Evolutionary conservation across 1,284 basidiomycete genomes (phyloP).

Genomic region (Macrocybe sp.): DNA sequence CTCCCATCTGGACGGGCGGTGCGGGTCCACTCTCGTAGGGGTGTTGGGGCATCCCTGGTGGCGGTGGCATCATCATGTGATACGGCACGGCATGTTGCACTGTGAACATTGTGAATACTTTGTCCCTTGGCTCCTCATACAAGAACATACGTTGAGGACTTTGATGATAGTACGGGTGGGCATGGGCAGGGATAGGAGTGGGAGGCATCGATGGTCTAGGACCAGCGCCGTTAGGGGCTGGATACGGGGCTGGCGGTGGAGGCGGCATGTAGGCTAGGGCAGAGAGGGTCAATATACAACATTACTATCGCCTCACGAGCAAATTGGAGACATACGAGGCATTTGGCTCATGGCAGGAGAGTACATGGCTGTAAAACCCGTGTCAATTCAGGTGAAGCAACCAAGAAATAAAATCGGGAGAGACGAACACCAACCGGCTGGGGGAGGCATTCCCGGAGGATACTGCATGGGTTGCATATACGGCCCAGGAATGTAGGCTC

Average conservation of each 20-base stretch:
- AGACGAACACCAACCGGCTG: slow-evolving; percentile 45
- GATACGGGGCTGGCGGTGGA: slow-evolving; percentile 57
- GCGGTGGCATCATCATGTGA: slow-evolving; percentile 83
- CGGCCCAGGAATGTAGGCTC: slow-evolving; percentile 67
- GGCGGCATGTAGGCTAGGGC: slow-evolving; percentile 64
- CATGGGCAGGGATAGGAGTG: slow-evolving; percentile 77
- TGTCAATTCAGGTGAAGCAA: background rate
- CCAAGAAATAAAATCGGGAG: background rate
- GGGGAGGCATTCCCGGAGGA: slow-evolving; percentile 71
- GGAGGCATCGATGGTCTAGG: slow-evolving; percentile 81
- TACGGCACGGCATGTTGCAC: slow-evolving; percentile 81
- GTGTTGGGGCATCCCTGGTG: slow-evolving; percentile 60
- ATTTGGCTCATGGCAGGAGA: slow-evolving; percentile 75
- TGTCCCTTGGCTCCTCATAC: slow-evolving; percentile 19
- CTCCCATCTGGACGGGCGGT: slow-evolving; percentile 71
- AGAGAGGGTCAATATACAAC: slow-evolving; percentile 6
- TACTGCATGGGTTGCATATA: slow-evolving; percentile 83
- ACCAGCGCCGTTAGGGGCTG: slow-evolving; percentile 67
- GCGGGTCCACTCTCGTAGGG: slow-evolving; percentile 66
- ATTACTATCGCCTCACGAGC: background rate
- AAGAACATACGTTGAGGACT: slow-evolving; percentile 70
- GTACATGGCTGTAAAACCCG: slow-evolving; percentile 63
- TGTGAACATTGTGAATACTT: slow-evolving; percentile 32
- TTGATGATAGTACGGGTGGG: slow-evolving; percentile 81
- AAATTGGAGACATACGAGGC: slow-evolving; percentile 55